Base-by-base conservation (phyloP, 352 stramenopile genomes). In the Phytophthora lateralis region DNA sequence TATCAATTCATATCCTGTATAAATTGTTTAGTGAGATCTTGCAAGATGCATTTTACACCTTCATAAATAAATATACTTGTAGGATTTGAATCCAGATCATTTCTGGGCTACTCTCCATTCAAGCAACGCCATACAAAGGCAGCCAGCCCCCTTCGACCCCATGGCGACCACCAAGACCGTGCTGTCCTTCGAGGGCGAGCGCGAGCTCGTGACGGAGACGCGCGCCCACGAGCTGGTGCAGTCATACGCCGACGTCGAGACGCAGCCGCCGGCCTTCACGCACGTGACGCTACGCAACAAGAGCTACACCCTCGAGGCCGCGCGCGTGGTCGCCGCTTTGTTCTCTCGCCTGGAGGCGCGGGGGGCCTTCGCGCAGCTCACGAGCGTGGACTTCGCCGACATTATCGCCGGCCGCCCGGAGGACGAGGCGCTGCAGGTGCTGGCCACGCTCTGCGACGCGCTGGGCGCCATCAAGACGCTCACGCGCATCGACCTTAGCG, bases 221-320 rank as follows among this genome's bases (percentile, higher is more conserved):
- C 83, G 86, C 26, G 86, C 86, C 17, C 77, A 85, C 14, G 84
- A 90, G 63, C 73, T 95, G 14, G 63, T 95, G 29, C 60, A 55
- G 21, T 59, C 76, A 43, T 88, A 90, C 48, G 71, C 63, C 0
- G 49, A 68, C 21, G 60, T 66, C 11, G 73, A 77, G 35, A 15
- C 55, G 32, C 53, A 71, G 27, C 35, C 65, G 17, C 51, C 66
- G 4, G 46, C 65, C 21, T 95, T 91, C 70, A 82, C 80, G 52
- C 84, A 90, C 69, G 89, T 95, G 43, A 91, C 87, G 60, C 78
- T 95, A 63, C 85, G 87, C 60, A 92, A 95, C 76, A 95, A 95
- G 79, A 94, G 85, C 77, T 94, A 92, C 77, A 92, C 84, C 29
- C 55, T 95, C 34, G 85, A 78, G 48, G 87, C 87, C 0, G 85